These are phyloP conservation scores for Acmispon strigosus DNA, from an alignment of 306 rosid genomes.

Conservation along the genomic window DNA sequence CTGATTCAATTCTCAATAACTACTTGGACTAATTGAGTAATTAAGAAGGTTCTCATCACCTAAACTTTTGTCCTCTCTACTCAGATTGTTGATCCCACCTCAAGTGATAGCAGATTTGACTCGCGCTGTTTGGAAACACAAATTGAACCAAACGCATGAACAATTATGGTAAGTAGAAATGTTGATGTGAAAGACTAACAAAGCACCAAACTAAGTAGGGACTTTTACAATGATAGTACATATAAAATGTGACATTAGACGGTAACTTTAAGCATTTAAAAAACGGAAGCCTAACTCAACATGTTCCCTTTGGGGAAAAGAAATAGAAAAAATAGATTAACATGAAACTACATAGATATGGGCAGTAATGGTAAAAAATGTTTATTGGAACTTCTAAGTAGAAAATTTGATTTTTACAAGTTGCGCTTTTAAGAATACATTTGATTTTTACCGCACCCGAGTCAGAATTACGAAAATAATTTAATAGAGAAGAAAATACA, in stretches of 20 bases:
- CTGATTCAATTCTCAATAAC: too few relatives aligned
- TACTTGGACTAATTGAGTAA: too few relatives aligned
- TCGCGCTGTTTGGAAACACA: background rate
- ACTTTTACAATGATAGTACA: background rate
- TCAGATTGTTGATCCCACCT: background rate
- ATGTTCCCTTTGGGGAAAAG: background rate
- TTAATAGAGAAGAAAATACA: too few relatives aligned
- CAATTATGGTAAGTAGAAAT: background rate
- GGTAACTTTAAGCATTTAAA: background rate
- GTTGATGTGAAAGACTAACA: conserved; percentile 28
- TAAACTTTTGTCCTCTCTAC: too few relatives aligned
- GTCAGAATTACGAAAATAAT: too few relatives aligned
- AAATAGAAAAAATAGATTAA: background rate
- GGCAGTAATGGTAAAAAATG: too few relatives aligned
- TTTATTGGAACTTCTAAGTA: too few relatives aligned
- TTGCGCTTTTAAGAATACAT: too few relatives aligned
- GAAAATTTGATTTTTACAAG: too few relatives aligned
- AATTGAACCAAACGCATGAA: conserved; percentile 14
- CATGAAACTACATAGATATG: background rate
- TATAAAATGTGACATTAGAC: conserved; percentile 16
- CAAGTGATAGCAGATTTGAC: background rate
- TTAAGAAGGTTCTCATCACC: too few relatives aligned
- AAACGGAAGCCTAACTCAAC: conserved; percentile 13
- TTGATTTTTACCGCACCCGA: too few relatives aligned
- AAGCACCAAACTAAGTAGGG: conserved; percentile 17